Percentiles rank a stretch among this genome's conserved stretches.
Evolutionary conservation across 2,329 filamentous ascomycete species (phyloP).

Genomic region (Falciphora oryzae): DNA sequence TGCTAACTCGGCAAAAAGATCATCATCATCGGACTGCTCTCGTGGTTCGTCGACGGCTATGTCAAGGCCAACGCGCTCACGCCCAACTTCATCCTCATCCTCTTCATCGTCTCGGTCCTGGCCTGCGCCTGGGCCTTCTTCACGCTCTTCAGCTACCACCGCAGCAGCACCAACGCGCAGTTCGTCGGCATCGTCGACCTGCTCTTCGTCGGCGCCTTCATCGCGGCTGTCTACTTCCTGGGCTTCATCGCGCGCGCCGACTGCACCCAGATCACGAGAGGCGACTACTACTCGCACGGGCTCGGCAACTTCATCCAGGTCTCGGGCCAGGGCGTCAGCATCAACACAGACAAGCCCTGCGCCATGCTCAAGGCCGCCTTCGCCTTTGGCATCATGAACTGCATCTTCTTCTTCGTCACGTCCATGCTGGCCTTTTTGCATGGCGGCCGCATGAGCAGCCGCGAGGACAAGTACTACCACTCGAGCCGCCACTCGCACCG

Average conservation of each 20-base stretch:
- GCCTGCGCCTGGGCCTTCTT: constrained; percentile 58
- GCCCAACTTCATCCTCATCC: constrained; percentile 56
- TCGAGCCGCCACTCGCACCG: constrained; percentile 36
- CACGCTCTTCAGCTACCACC: constrained; percentile 63
- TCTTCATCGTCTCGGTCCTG: constrained; percentile 62
- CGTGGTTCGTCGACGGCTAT: constrained; percentile 60
- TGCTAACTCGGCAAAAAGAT: constrained; percentile 37
- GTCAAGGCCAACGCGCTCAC: constrained; percentile 50
- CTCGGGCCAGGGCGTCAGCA: constrained; percentile 42
- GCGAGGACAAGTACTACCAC: constrained; percentile 39
- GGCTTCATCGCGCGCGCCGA: constrained; percentile 55
- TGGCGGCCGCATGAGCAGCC: constrained; percentile 36
- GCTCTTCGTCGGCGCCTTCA: constrained; percentile 57
- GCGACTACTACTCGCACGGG: constrained; percentile 46
- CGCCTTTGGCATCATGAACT: constrained; percentile 86
- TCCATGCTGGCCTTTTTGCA: constrained; percentile 60
- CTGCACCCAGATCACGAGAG: constrained; percentile 56
- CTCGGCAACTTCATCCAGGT: constrained; percentile 59
- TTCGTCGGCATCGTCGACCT: constrained; percentile 58
- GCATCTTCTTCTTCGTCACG: constrained; percentile 73
- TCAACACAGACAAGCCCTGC: constrained; percentile 68
- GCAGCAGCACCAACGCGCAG: constrained; percentile 51
- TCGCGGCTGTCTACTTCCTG: constrained; percentile 55
- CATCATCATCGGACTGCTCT: constrained; percentile 60
- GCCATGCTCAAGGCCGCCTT: constrained; percentile 88